Conservation (phyloP, 805 yeast species). For the Myxozyma geophila region DNA sequence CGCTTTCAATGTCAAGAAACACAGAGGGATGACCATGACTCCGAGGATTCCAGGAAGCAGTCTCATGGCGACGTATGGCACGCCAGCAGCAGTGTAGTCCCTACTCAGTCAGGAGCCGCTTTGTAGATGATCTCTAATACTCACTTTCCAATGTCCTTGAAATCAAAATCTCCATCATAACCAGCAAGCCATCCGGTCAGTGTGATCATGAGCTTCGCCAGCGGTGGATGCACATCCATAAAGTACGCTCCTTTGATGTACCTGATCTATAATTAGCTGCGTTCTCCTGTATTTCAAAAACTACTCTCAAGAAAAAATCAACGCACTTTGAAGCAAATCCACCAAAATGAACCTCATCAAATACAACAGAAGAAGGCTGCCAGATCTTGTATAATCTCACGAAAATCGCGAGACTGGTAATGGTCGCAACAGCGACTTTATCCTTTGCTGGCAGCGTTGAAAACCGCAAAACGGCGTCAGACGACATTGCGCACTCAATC, state of each 20-base stretch:
- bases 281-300: neutral
- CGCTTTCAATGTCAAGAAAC: slow-evolving; percentile 60
- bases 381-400: slow-evolving; percentile 67
- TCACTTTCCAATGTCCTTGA: slow-evolving; percentile 51
- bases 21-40: slow-evolving; percentile 55
- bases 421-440: slow-evolving; percentile 25
- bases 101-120: slow-evolving; percentile 26
- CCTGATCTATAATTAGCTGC: slow-evolving; percentile 34
- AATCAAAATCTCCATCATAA: slow-evolving; percentile 55
- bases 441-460: slow-evolving; percentile 29
- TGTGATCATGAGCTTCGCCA: slow-evolving; percentile 63
- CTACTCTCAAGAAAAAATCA: neutral
- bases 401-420: slow-evolving; percentile 57
- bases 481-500: neutral
- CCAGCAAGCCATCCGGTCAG: slow-evolving; percentile 58
- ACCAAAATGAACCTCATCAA: slow-evolving; percentile 94
- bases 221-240: slow-evolving; percentile 75
- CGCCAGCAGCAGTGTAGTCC: slow-evolving; percentile 47
- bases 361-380: slow-evolving; percentile 80
- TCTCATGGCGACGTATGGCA: slow-evolving; percentile 62
- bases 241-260: slow-evolving; percentile 64
- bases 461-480: slow-evolving; percentile 13
- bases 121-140: neutral
- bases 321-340: slow-evolving; percentile 90
- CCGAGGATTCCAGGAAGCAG: slow-evolving; percentile 62